Evolutionary conservation across 768 basidiomycete species (phyloP).

Genomic region (Xerocomus brunneocitrinus): DNA sequence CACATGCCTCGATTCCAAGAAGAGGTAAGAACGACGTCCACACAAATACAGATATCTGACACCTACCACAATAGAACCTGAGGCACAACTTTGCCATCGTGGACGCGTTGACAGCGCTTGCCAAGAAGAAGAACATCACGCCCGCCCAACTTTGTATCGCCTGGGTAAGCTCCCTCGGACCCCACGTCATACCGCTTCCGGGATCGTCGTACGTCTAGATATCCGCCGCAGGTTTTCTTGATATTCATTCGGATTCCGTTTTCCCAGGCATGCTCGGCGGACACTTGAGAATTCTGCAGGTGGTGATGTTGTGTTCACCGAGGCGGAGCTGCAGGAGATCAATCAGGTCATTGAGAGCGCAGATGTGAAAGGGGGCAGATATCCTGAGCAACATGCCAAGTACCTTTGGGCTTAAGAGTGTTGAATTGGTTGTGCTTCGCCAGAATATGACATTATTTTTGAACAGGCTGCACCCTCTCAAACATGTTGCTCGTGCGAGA

Average conservation of each 20-base stretch:
- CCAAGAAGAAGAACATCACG: constrained; percentile 39
- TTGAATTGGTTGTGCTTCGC: no score
- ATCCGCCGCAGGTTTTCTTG: background rate
- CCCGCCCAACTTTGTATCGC: constrained; percentile 42
- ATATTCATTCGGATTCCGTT: background rate
- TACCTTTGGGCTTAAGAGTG: constrained; percentile 32
- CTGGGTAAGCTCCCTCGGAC: constrained; percentile 39
- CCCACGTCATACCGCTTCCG: constrained; percentile 47
- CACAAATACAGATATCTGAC: background rate
- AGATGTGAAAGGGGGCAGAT: constrained; percentile 39
- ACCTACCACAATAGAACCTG: constrained; percentile 26
- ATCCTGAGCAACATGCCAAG: constrained; percentile 20
- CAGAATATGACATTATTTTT: no score
- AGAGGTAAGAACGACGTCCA: constrained; percentile 26
- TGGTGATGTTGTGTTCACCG: constrained; percentile 38
- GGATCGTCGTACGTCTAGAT: constrained; percentile 38
- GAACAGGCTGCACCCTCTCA: no score
- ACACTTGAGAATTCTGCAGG: constrained; percentile 44
- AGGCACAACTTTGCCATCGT: constrained; percentile 43
- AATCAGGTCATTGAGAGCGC: constrained; percentile 33
- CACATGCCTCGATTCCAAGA: constrained; percentile 41
- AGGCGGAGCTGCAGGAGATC: constrained; percentile 39
- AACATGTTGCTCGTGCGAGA: no score
- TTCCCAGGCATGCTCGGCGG: constrained; percentile 31
- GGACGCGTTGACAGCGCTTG: constrained; percentile 37